Conservation (phyloP, 768 basidiomycete species). For the Holtermannia corniformis region DNA sequence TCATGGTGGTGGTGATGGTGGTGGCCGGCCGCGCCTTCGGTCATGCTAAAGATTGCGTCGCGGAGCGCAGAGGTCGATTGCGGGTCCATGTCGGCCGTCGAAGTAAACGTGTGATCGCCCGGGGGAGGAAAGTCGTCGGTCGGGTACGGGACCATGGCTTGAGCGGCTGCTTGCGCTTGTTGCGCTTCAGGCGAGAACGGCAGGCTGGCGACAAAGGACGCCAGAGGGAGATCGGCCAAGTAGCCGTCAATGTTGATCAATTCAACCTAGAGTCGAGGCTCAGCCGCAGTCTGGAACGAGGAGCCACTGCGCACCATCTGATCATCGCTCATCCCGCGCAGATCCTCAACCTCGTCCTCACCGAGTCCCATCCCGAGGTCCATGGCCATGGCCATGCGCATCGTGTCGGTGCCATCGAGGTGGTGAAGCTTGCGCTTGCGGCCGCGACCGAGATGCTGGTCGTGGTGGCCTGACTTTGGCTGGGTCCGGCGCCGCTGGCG, state of each 20-base stretch:
- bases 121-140: constrained; percentile 18
- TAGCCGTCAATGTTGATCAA: constrained; percentile 36
- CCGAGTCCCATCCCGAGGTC: constrained; percentile 35
- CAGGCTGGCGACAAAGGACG: constrained; percentile 29
- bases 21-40: constrained; percentile 16
- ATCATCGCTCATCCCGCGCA: constrained; percentile 31
- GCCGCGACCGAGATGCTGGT: constrained; percentile 6
- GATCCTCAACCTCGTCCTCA: constrained; percentile 35
- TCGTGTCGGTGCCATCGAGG: constrained; percentile 8
- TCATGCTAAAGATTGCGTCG: constrained; percentile 35
- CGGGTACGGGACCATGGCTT: constrained; percentile 11
- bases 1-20: not conserved
- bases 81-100: constrained; percentile 29
- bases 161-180: not conserved
- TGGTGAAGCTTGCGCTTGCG: not conserved
- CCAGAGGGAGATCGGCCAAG: constrained; percentile 32
- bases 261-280: constrained; percentile 20
- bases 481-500: constrained; percentile 34
- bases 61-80: constrained; percentile 36
- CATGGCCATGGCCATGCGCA: constrained; percentile 35
- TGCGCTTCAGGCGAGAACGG: constrained; percentile 15
- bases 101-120: constrained; percentile 19
- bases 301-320: constrained; percentile 28
- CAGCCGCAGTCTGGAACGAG: not conserved
- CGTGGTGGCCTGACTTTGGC: constrained; percentile 8